Conservation (phyloP, 768 basidiomycete genomes). For the Leccinum imitatum region DNA sequence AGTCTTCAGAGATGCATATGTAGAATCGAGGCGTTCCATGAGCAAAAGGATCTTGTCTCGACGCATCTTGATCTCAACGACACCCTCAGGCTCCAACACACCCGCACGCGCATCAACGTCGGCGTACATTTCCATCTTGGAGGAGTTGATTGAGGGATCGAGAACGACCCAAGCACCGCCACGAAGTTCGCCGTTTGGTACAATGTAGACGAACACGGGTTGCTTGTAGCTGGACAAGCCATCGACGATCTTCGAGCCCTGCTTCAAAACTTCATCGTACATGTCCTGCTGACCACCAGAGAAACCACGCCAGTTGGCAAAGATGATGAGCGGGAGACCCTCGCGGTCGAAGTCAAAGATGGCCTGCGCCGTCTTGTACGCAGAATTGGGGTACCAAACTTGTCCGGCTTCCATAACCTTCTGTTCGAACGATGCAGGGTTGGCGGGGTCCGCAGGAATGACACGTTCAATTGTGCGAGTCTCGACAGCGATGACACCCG, state of each 20-base stretch:
- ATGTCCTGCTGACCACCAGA: conserved; percentile 99
- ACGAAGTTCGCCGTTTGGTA: conserved; percentile 97
- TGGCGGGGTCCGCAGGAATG: conserved; percentile 97
- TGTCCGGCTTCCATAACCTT: conserved; percentile 99
- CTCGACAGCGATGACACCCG: conserved; percentile 97
- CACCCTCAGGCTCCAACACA: conserved; percentile 95
- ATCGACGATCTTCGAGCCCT: conserved; percentile 98
- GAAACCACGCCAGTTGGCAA: conserved; percentile 99
- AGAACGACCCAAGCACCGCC: conserved; percentile 99
- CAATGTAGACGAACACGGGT: conserved; percentile 97
- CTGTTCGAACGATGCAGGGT: conserved; percentile 94
- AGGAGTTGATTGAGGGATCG: conserved; percentile 94
- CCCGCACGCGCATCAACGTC: conserved; percentile 95
- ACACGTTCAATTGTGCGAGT: conserved; percentile 96
- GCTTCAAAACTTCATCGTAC: conserved; percentile 97
- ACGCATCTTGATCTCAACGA: conserved; percentile 97
- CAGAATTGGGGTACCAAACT: conserved; percentile 99
- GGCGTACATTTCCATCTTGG: conserved; percentile 99
- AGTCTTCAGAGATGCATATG: conserved; percentile 77
- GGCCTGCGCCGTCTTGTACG: conserved; percentile 98
- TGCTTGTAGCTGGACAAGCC: conserved; percentile 96
- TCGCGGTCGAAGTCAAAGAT: conserved; percentile 99
- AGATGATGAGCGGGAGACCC: conserved; percentile 94
- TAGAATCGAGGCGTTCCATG: conserved; percentile 91
- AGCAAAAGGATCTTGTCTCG: conserved; percentile 85